These are phyloP conservation scores for Centaurea solstitialis DNA, from an alignment of 129 eudicot species.

Conservation along the genomic window DNA sequence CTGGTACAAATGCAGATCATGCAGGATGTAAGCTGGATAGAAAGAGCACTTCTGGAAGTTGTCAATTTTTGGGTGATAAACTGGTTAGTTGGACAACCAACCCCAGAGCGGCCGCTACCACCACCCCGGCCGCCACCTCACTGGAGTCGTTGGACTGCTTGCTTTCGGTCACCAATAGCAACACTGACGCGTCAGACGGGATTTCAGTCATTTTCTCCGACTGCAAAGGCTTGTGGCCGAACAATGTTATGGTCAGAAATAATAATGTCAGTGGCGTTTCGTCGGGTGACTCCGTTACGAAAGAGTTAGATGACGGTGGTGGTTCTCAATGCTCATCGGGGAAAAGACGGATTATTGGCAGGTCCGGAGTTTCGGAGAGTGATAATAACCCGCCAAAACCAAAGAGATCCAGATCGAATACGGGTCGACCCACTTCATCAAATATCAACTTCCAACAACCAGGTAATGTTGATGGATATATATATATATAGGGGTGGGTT, in stretches of 20 bases:
- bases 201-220: conserved; percentile 26
- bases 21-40: too few species aligned
- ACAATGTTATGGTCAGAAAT: background rate
- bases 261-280: conserved; percentile 30
- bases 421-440: conserved; percentile 45
- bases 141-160: conserved; percentile 55
- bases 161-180: conserved; percentile 55
- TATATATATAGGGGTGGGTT: too few species aligned
- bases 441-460: conserved; percentile 80
- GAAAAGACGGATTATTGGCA: conserved; percentile 1
- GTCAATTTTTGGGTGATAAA: too few species aligned
- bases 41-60: too few species aligned
- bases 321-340: conserved; percentile 35
- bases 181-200: conserved; percentile 49
- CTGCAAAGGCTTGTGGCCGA: conserved; percentile 34
- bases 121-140: conserved; percentile 23
- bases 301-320: conserved; percentile 23
- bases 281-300: conserved; percentile 38
- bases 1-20: too few species aligned
- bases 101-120: background rate
- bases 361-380: conserved; percentile 7
- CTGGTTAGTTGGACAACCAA: too few species aligned
- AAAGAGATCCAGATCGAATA: conserved; percentile 43
- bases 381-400: conserved; percentile 19
- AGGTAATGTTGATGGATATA: conserved; percentile 8